Evolutionary conservation across 2,329 filamentous ascomycete genomes (phyloP), one percentile per base, ranked within the genome.

Genomic region (Colletotrichum scovillei): DNA sequence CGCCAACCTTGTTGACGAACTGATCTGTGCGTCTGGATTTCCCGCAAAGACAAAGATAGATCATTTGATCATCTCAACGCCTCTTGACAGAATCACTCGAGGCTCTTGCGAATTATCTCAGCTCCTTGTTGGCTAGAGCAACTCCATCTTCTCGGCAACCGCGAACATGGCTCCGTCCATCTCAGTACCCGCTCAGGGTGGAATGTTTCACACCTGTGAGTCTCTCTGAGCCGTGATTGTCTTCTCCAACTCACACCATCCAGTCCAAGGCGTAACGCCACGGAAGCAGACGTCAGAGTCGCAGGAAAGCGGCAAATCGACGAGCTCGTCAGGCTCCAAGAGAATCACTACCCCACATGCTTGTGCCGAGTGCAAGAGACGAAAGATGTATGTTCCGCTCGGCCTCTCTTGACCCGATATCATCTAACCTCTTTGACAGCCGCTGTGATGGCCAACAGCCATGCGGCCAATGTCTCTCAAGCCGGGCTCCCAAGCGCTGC

Each of bases 381-480:
- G 94, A 74, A 97, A 96, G 82, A 96, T 96, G 86, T 87, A 80
- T 78, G 84, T 66, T 12, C 19, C 14, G 24, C 9, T 42, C n/a
- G 46, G 7, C 38, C 42, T 28, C 19, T 30, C 32, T 28, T 19
- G 8, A 49, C 14, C 9, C 38, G 32, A 56, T 58, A 32, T 12
- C 26, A 28, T 72, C 80, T 84, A 76, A 84, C 38, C 38, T 76
- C 58, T 22, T 38, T 56, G 57, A 28, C 26, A 87, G 86, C 69
- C 92, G 94, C 75, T 97, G 94, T 79, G 93, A 95, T 84, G 94
- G 94, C 67, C 90, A 92, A 76, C 92, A 94, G 79, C 94, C 94
- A 12, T 97, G 94, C 79, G 93, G 93, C 49, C 94, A 95, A 80
- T 97, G 94, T 80, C 89, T 94, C 71, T 95, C 93, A 81, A 95